These are phyloP conservation scores for Malus orientalis DNA, from an alignment of 306 rosid genomes.

Conservation along the genomic window DNA sequence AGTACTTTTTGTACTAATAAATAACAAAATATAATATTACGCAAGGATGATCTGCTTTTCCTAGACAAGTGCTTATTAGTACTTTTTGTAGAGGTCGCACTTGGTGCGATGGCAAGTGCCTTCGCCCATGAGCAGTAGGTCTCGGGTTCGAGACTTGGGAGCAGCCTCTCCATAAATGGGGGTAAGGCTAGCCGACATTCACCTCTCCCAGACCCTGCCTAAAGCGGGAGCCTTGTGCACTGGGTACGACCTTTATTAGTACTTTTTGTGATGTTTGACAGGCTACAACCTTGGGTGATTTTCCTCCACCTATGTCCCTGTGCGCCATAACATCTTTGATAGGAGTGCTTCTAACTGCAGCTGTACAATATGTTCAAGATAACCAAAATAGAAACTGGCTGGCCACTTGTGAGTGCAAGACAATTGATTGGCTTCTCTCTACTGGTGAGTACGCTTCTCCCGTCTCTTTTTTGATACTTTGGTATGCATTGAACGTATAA, in stretches of 20 bases:
- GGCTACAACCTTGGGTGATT: conserved; percentile 59
- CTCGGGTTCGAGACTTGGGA: too few relatives aligned
- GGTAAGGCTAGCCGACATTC: too few relatives aligned
- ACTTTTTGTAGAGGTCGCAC: too few relatives aligned
- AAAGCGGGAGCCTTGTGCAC: too few relatives aligned
- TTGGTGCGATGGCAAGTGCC: too few relatives aligned
- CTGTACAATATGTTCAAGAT: conserved; percentile 26
- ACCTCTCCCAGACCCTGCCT: too few relatives aligned
- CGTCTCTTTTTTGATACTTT: neutral
- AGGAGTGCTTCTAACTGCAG: conserved; percentile 49
- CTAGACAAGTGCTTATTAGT: too few relatives aligned
- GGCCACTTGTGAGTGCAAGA: conserved; percentile 29
- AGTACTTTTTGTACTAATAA: neutral
- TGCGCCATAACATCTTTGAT: conserved; percentile 60
- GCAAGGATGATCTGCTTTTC: too few relatives aligned
- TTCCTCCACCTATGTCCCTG: conserved; percentile 80
- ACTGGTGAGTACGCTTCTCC: conserved; percentile 34
- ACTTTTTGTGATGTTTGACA: conserved; percentile 1
- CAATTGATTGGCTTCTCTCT: conserved; percentile 38
- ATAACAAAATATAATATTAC: too few relatives aligned
- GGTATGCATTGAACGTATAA: neutral
- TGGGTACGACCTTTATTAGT: too few relatives aligned
- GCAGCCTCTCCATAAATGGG: too few relatives aligned
- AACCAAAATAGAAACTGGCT: conserved; percentile 26
- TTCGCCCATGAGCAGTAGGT: too few relatives aligned